Base-by-base conservation (phyloP, 2,329 filamentous ascomycete species). In the Ascosphaera aggregata region DNA sequence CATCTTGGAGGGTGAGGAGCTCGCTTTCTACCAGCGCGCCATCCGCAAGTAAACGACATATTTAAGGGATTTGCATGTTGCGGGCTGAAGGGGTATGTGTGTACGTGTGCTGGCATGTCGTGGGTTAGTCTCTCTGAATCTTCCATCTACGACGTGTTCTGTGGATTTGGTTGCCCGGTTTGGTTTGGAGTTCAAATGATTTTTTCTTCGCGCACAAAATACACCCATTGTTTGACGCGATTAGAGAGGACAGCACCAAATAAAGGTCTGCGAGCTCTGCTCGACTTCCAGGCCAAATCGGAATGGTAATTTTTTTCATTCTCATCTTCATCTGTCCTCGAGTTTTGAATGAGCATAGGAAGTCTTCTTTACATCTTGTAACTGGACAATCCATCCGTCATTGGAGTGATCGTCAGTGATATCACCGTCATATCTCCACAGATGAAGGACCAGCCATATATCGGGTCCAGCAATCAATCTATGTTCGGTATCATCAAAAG, bases 11-110 rank as follows among this genome's bases (percentile, higher is more conserved):
- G 89, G 89, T 57, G 89, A 98, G 66, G 89, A 98, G 76, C 74
- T 98, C 58, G 84, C 85, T 64, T 98, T 98, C 80, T 98, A 98
- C 82, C 85, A 93, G 78, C 80, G 80, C 70, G 85, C 85, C 69
- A 82, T 95, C 65, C 80, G 89, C 76, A 95, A 93, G 75, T 95
- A 94, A 70, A 71, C 53, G 45, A 49, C 45, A 50, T 20, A 36
- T 16, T 34, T 27, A 39, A 37, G 18, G 11, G 32, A 32, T 44
- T 42, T 43, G 39, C 24, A 45, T 40, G 41, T 7, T 27, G 22
- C 13, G 7, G 22, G 22, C 22, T 27, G 22, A 7, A 7, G 22
- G 7, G 22, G 22, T 7, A 7, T 7, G 22, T n/a, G n/a, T n/a
- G n/a, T n/a, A n/a, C n/a, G n/a, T n/a, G n/a, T n/a, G n/a, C n/a